phyloP scores from a whole-genome alignment of 257 asterid species.

The Jacaranda copaia region DNA sequence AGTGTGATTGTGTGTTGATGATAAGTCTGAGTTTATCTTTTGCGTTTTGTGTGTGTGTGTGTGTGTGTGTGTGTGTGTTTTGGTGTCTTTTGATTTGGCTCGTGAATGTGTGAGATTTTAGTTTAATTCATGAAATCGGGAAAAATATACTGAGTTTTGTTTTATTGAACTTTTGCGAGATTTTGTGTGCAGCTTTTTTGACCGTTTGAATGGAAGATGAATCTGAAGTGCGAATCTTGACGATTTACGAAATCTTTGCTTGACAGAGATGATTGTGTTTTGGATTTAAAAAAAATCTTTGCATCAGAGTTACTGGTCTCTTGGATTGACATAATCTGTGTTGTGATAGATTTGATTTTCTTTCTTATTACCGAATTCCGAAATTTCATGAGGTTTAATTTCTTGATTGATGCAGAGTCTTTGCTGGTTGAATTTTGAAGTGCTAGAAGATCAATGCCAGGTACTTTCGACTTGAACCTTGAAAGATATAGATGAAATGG shows the following conservation, averaged over 20 bases:
- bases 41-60: neutral
- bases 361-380: slow-evolving; percentile 16
- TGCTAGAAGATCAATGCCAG: slow-evolving; percentile 62
- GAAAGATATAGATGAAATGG: slow-evolving; percentile 20
- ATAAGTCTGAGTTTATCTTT: slow-evolving; percentile 14
- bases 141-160: slow-evolving; percentile 38
- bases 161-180: slow-evolving; percentile 26
- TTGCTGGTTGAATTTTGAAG: slow-evolving; percentile 42
- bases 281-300: neutral
- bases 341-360: slow-evolving; percentile 7
- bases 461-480: slow-evolving; percentile 43
- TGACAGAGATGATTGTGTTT: slow-evolving; percentile 25
- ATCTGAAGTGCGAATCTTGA: slow-evolving; percentile 38
- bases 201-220: slow-evolving; percentile 39
- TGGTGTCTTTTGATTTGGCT: slow-evolving; percentile 33
- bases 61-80: neutral
- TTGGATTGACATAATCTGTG: slow-evolving; percentile 36
- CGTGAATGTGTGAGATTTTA: slow-evolving; percentile 33
- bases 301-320: neutral
- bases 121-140: slow-evolving; percentile 34
- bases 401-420: slow-evolving; percentile 52
- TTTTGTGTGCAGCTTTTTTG: slow-evolving; percentile 30
- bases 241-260: slow-evolving; percentile 44
- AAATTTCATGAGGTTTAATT: slow-evolving; percentile 27
- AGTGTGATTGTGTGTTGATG: slow-evolving; percentile 20